Evolutionary conservation across 2,329 filamentous ascomycete genomes (phyloP).

Genomic region (Didymellaceae sp.): DNA sequence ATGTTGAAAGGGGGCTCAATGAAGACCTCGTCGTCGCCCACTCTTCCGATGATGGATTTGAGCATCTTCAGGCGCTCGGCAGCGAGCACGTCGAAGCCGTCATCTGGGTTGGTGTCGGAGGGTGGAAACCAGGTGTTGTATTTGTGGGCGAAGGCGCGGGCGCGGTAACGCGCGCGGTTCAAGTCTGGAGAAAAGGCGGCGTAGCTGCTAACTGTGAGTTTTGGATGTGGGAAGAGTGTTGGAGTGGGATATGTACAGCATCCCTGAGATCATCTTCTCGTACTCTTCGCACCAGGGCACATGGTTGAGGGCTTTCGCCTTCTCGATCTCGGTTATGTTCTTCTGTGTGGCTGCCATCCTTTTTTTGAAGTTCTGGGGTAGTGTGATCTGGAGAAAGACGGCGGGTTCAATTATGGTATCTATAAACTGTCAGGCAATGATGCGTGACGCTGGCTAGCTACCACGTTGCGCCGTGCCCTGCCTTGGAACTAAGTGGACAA

Average conservation of each 20-base stretch:
- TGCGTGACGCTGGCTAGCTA: no score
- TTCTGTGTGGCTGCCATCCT: constrained; percentile 52
- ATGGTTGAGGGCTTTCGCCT: constrained; percentile 58
- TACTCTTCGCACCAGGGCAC: constrained; percentile 66
- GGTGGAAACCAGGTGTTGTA: constrained; percentile 60
- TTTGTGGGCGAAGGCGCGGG: constrained; percentile 62
- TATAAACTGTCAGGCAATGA: constrained; percentile 1
- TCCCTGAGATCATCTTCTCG: constrained; percentile 69
- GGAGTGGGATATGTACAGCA: constrained; percentile 59
- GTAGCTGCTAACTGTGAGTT: constrained; percentile 52
- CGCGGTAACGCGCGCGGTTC: constrained; percentile 58
- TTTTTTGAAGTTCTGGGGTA: not conserved
- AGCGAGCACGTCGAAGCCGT: constrained; percentile 36
- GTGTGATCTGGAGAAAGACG: not conserved
- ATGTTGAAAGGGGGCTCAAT: constrained; percentile 68
- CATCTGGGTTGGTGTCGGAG: constrained; percentile 19
- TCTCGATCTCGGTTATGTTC: constrained; percentile 52
- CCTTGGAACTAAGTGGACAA: not conserved
- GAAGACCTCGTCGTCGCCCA: constrained; percentile 47
- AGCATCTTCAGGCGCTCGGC: constrained; percentile 34
- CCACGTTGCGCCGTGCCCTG: constrained; percentile 2
- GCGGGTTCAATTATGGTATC: not conserved
- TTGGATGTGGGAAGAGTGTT: not conserved
- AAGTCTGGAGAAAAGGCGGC: constrained; percentile 58
- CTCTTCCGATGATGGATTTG: constrained; percentile 40